Evolutionary conservation across 1,284 basidiomycete genomes (phyloP).

Genomic region (Trichosporon sp.): DNA sequence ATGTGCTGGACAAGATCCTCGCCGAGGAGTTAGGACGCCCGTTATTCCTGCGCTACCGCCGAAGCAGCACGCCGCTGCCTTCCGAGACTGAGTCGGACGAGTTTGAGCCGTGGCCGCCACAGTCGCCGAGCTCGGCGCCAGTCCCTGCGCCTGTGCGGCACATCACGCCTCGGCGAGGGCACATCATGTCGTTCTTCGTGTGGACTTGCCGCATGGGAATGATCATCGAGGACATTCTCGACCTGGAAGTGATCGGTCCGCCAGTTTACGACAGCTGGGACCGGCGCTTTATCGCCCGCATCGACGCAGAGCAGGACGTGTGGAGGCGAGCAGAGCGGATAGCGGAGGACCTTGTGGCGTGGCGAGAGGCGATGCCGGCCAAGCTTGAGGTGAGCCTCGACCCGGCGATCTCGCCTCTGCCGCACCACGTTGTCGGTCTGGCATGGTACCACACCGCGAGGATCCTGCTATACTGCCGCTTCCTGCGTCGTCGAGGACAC

Average conservation of each 20-base stretch:
- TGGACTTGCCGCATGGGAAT: constrained; percentile 39
- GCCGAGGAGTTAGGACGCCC: constrained; percentile 49
- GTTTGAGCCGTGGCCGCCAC: constrained; percentile 46
- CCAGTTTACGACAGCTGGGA: constrained; percentile 14
- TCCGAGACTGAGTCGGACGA: constrained; percentile 48
- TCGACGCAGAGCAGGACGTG: constrained; percentile 8
- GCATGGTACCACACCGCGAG: constrained; percentile 39
- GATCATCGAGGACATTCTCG: constrained; percentile 42
- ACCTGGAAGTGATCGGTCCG: constrained; percentile 32
- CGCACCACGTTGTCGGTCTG: constrained; percentile 38
- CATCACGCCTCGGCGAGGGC: constrained; percentile 25
- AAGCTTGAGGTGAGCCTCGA: constrained; percentile 26
- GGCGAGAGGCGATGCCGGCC: constrained; percentile 26
- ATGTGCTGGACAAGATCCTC: constrained; percentile 48
- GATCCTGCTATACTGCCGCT: constrained; percentile 39
- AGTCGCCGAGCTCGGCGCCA: constrained; percentile 21
- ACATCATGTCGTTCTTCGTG: constrained; percentile 38
- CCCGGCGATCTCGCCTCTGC: constrained; percentile 24
- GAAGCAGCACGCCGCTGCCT: constrained; percentile 45
- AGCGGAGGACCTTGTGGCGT: constrained; percentile 26
- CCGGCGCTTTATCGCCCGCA: constrained; percentile 5
- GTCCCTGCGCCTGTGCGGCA: constrained; percentile 23
- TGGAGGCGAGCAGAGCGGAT: constrained; percentile 19
- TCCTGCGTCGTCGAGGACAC: constrained; percentile 22
- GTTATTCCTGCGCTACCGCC: constrained; percentile 43